phyloP scores from a whole-genome alignment of 2,329 filamentous ascomycete genomes.

The Catunica adiposa region DNA sequence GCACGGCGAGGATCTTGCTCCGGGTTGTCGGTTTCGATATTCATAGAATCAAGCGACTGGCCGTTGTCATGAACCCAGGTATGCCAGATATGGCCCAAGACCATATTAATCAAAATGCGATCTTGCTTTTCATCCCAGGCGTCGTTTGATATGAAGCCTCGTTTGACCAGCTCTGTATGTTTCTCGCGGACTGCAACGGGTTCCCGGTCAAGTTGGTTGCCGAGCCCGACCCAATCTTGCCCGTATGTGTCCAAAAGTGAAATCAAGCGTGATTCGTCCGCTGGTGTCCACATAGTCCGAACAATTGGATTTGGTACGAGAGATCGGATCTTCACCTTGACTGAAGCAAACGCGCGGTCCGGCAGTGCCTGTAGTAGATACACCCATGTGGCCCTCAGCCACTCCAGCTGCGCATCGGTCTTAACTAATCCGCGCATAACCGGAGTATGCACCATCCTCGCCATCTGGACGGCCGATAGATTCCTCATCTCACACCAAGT shows the following conservation, averaged over 20 bases:
- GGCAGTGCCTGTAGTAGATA: constrained; percentile 5
- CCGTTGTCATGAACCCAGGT: constrained; percentile 9
- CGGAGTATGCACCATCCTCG: constrained; percentile 9
- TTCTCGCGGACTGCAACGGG: constrained; percentile 9
- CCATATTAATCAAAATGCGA: constrained; percentile 7
- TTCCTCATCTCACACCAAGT: constrained; percentile 3
- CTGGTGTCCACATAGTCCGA: constrained; percentile 3
- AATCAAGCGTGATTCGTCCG: constrained; percentile 2
- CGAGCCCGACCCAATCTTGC: constrained; percentile 8
- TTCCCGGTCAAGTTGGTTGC: constrained; percentile 4
- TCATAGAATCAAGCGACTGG: background rate
- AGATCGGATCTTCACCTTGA: constrained; percentile 5
- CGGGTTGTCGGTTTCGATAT: background rate
- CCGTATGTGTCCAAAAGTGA: constrained; percentile 1
- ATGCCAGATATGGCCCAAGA: constrained; percentile 6
- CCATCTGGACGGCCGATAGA: constrained; percentile 2
- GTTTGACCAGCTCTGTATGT: constrained; percentile 5
- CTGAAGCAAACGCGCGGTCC: constrained; percentile 4
- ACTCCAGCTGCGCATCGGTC: background rate
- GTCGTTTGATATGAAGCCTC: background rate
- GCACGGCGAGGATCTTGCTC: background rate
- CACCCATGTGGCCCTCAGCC: constrained; percentile 5
- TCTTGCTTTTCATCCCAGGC: constrained; percentile 6
- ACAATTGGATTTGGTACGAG: constrained; percentile 4
- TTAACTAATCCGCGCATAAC: constrained; percentile 10